These are phyloP conservation scores for Raddia guianensis DNA, from an alignment of 176 grass and related monocot species.

Conservation along the genomic window DNA sequence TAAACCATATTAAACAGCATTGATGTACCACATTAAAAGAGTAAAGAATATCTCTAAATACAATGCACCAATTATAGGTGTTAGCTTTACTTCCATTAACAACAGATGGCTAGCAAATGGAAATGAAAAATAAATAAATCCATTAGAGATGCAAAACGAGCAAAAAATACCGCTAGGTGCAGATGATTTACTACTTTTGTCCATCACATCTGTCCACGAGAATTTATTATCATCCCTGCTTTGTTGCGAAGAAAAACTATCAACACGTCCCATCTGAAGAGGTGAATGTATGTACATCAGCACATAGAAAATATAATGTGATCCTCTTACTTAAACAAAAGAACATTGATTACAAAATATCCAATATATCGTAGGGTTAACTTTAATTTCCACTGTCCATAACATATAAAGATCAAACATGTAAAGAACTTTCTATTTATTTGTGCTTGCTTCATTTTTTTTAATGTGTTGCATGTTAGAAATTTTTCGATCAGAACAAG, in stretches of 20 bases:
- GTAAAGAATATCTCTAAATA: constrained; percentile 10
- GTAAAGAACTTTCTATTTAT: no score
- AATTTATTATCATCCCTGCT: constrained; percentile 71
- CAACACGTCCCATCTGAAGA: constrained; percentile 80
- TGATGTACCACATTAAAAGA: constrained; percentile 18
- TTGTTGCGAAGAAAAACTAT: constrained; percentile 77
- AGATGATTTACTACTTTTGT: constrained; percentile 52
- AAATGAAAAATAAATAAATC: background rate
- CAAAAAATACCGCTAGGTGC: constrained; percentile 51
- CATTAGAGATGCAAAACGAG: constrained; percentile 13
- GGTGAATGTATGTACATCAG: constrained; percentile 46
- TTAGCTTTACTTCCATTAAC: constrained; percentile 6
- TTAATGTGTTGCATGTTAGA: no score
- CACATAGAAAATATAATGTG: constrained; percentile 14
- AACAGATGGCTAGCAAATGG: background rate
- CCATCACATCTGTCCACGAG: constrained; percentile 76
- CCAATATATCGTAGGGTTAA: background rate
- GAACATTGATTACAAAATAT: constrained; percentile 27
- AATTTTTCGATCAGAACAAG: no score
- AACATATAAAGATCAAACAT: no score
- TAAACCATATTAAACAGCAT: background rate
- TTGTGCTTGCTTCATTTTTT: no score
- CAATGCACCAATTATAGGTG: constrained; percentile 25
- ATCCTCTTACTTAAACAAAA: constrained; percentile 41
- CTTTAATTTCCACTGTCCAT: no score